Base-by-base conservation (phyloP, 345 rosid genomes). In the Ricinus communis region DNA sequence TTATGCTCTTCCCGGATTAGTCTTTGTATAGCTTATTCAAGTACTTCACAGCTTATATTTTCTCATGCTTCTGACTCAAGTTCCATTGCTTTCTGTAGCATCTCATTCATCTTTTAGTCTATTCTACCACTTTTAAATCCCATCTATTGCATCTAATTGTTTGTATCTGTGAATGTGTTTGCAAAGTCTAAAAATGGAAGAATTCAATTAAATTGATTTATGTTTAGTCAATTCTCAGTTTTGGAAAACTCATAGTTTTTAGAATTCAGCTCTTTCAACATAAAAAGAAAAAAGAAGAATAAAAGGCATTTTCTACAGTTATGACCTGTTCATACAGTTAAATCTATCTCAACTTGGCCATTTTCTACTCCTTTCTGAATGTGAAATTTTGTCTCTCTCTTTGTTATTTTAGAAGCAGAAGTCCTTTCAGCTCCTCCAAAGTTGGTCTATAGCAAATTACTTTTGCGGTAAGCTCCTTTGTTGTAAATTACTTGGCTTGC, bases 351-450 rank as follows among this genome's bases (percentile, higher is more conserved):
- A 68, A 28, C 54, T 62, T 49, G 41, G n/a, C 12, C 11, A 5
- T 53, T 0, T 27, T 64, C 67, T 24, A 40, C 55, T 67, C 45
- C 45, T 71, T 33, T 33, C 14, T 10, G 24, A 55, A 40, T 41
- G 25, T 55, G 61, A 65, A 11, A 71, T 11, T 71, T 46, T n/a
- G 47, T 75, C 24, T 16, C 36, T 16, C 55, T 63, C 70, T 52
- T 65, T 63, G 68, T 22, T 74, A n/a, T 73, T 73, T 49, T 87
- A 95, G 99, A 95, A 79, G 99, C 93, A 46, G 97, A 91, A 87
- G 93, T 95, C 81, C 95, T 95, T 74, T 82, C 96, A 73, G 99
- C 99, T 76, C 97, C 99, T 57, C 99, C 97, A 28, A 95, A 90
- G 86, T 63, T 95, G 87, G 99, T 95, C 7, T 95, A 95, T 81